Percentiles rank a stretch among this genome's conserved stretches.
These are phyloP conservation scores for Solanum lignicaule DNA, from an alignment of 257 asterid genomes.

Conservation along the genomic window DNA sequence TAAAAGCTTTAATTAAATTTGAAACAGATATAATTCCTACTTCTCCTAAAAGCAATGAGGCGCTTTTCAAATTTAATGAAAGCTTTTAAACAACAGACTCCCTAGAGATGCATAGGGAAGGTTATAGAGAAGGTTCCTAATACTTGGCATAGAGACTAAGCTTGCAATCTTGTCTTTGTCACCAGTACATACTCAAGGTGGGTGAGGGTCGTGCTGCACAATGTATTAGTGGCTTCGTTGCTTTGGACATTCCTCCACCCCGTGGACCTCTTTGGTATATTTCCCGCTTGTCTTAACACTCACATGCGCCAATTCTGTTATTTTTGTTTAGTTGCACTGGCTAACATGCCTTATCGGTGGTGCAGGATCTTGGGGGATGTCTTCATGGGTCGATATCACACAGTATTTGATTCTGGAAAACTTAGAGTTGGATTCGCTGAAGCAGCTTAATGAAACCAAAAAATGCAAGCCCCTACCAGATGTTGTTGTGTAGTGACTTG, in stretches of 20 bases:
- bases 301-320: background rate
- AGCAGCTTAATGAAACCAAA: slow-evolving; percentile 50
- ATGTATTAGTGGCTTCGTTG: slow-evolving; percentile 65
- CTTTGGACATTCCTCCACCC: slow-evolving; percentile 71
- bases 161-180: background rate
- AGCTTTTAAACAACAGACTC: background rate
- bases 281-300: background rate
- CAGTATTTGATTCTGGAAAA: slow-evolving; percentile 68
- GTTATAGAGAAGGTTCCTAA: background rate
- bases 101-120: too few relatives aligned
- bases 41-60: background rate
- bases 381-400: slow-evolving; percentile 94
- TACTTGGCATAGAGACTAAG: background rate
- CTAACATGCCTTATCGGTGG: background rate
- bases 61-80: background rate
- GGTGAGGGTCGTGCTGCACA: slow-evolving; percentile 67
- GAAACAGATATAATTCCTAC: background rate
- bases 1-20: background rate
- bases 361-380: slow-evolving; percentile 94
- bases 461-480: background rate
- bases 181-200: slow-evolving; percentile 61
- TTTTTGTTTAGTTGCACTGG: background rate
- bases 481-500: background rate
- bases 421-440: slow-evolving; percentile 88
- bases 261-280: slow-evolving; percentile 82